Evolutionary conservation across 2,329 filamentous ascomycete genomes (phyloP).

Genomic region (Alternaria sp.): DNA sequence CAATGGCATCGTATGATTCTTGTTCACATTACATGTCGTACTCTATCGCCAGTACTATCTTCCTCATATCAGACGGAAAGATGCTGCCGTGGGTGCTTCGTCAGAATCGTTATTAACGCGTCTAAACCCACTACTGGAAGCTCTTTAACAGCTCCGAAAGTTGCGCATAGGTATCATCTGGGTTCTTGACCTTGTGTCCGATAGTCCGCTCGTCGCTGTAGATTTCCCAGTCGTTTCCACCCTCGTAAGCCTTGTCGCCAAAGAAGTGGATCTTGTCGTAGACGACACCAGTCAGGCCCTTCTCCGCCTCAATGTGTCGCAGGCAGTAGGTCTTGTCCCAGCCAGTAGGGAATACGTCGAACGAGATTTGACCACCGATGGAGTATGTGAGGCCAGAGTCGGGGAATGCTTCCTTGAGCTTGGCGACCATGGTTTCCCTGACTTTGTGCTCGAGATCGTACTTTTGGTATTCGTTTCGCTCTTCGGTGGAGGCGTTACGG

Average conservation of each 20-base stretch:
- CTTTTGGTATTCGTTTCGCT: slow-evolving; percentile 81
- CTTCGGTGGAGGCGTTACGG: slow-evolving; percentile 80
- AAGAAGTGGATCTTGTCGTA: slow-evolving; percentile 97
- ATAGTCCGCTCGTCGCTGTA: slow-evolving; percentile 80
- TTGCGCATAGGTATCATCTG: slow-evolving; percentile 80
- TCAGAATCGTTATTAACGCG: neutral
- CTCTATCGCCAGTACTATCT: neutral
- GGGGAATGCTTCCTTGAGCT: slow-evolving; percentile 79
- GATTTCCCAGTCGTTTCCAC: slow-evolving; percentile 97
- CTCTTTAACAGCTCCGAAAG: slow-evolving; percentile 77
- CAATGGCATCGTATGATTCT: neutral
- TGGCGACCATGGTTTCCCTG: slow-evolving; percentile 75
- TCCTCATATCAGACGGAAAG: neutral
- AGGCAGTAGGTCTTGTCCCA: slow-evolving; percentile 99
- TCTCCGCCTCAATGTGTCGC: slow-evolving; percentile 82
- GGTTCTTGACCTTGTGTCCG: slow-evolving; percentile 81
- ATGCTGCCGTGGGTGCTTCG: neutral
- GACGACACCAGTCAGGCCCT: slow-evolving; percentile 68
- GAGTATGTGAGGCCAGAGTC: slow-evolving; percentile 89
- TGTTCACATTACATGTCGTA: neutral
- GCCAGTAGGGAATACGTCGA: slow-evolving; percentile 94
- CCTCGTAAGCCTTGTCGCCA: slow-evolving; percentile 89
- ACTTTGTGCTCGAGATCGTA: slow-evolving; percentile 82
- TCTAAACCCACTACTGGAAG: slow-evolving; percentile 19
- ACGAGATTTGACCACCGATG: slow-evolving; percentile 96